phyloP scores from a whole-genome alignment of 371 early-diverging fungal species.

The Lichtheimia ornata region DNA sequence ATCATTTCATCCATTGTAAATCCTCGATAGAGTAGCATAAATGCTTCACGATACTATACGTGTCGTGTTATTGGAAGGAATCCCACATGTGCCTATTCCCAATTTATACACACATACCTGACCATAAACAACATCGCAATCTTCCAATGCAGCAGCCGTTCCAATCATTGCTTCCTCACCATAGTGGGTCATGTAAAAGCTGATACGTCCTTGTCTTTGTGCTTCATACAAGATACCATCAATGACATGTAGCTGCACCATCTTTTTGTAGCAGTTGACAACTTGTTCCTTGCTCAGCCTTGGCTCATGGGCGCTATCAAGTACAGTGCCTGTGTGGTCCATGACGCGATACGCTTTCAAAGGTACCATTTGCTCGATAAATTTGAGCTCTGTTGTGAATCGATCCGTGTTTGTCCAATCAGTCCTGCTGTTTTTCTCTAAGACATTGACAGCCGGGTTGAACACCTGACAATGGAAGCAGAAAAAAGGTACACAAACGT shows the following conservation, averaged over 20 bases:
- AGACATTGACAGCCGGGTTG: conserved; percentile 4
- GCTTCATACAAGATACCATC: conserved; percentile 95
- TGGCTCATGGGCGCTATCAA: conserved; percentile 62
- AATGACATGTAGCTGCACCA: conserved; percentile 89
- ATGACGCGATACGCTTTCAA: conserved; percentile 95
- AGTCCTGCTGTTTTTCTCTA: conserved; percentile 4
- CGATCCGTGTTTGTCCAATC: conserved; percentile 15
- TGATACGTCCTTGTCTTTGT: conserved; percentile 97
- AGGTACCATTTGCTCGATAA: conserved; percentile 23
- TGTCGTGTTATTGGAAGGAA: too few relatives aligned
- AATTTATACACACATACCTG: conserved; percentile 40
- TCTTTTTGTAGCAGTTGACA: conserved; percentile 83
- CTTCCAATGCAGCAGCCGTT: conserved; percentile 83
- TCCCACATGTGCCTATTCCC: too few relatives aligned
- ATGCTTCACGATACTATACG: conserved; percentile 88
- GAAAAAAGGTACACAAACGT: not conserved
- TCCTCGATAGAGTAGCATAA: conserved; percentile 91
- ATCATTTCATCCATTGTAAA: conserved; percentile 92
- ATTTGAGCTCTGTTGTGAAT: conserved; percentile 16
- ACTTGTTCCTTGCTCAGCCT: conserved; percentile 74
- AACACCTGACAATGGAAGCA: not conserved
- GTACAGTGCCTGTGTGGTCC: conserved; percentile 83
- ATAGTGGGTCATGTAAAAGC: conserved; percentile 97
- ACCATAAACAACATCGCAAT: conserved; percentile 92
- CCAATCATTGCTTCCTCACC: conserved; percentile 97